These are phyloP conservation scores for Biscogniauxia mediterranea DNA, from an alignment of 2,329 filamentous ascomycete genomes.

Conservation along the genomic window DNA sequence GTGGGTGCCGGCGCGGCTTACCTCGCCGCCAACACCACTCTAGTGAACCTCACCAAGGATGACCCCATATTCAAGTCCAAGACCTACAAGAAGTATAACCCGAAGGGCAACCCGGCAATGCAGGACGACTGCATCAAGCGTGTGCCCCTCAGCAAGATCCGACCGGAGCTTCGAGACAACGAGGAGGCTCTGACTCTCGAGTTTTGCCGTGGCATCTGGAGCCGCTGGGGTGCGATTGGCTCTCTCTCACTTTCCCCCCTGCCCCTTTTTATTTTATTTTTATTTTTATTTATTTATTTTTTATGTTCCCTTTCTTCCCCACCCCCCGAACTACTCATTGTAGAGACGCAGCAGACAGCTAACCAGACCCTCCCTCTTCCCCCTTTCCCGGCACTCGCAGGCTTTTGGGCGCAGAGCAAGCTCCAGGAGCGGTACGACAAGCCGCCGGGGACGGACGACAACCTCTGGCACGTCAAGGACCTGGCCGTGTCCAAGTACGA, in stretches of 20 bases:
- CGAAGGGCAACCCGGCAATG: constrained; percentile 58
- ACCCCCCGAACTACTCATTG: background rate
- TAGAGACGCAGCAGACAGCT: constrained; percentile 4
- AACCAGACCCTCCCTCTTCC: background rate
- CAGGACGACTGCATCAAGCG: constrained; percentile 64
- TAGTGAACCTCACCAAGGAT: constrained; percentile 55
- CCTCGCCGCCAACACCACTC: constrained; percentile 52
- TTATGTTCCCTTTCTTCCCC: background rate
- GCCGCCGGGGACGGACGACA: constrained; percentile 29
- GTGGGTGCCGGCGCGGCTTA: constrained; percentile 49
- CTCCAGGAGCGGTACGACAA: constrained; percentile 33
- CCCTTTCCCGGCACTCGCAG: constrained; percentile 31
- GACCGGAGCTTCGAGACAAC: constrained; percentile 62
- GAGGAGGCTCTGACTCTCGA: constrained; percentile 58
- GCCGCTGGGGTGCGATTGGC: constrained; percentile 53
- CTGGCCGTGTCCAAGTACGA: constrained; percentile 28
- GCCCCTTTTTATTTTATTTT: background rate
- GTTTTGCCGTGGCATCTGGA: constrained; percentile 68
- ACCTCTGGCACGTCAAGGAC: constrained; percentile 31
- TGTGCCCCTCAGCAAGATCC: constrained; percentile 62
- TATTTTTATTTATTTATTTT: too few species aligned
- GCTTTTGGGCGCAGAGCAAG: constrained; percentile 41
- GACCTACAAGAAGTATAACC: constrained; percentile 59
- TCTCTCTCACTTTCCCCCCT: background rate
- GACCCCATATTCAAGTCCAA: constrained; percentile 61